Evolutionary conservation across 1,284 basidiomycete species (phyloP), one percentile per base, ranked within the genome.

Genomic region (Lignosus rhinocerotis): DNA sequence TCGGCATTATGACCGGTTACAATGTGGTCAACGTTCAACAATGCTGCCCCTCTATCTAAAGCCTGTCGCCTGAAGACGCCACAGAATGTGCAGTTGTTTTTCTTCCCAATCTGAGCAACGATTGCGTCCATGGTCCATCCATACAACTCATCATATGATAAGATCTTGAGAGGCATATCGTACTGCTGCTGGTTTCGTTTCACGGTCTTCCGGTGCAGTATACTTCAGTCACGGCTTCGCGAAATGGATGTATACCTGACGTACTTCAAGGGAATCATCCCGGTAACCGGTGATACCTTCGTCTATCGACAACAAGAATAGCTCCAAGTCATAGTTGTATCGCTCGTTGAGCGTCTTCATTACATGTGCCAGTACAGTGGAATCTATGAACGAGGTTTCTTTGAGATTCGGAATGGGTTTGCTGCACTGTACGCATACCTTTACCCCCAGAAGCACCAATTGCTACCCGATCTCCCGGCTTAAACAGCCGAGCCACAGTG

Each of bases 51-150:
- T 58, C 96, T 82, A 75, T 99, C 96, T 16, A 99, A 82, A 2
- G 97, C 96, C 73, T 99, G 97, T 39, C 96, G 80, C 50, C 96
- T 81, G 70, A 99, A 99, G 2, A 99, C 96, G 25, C 96, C 96
- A 71, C 96, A 99, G 73, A 98, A 99, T 0, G 96, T 99, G 74
- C 96, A 99, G 69, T 99, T 99, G 70, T 98, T 98, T 80, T 96
- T 96, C 75, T 87, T 87, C n/a, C 96, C 96, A 25, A 98, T 87
- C 70, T 95, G 88, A 25, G 88, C 84, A 36, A 99, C 97, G 55
- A 99, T 94, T 17, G 87, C 83, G 70, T 99, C 96, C 96, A 99
- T 99, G 0, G 96, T 99, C 97, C 97, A 99, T 12, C 96, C 96
- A 66, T 99, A 99, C 6, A 99, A 82, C 67, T 98, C 96, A 59